phyloP scores from a whole-genome alignment of 345 rosid species.

The Boechera divaricarpa region DNA sequence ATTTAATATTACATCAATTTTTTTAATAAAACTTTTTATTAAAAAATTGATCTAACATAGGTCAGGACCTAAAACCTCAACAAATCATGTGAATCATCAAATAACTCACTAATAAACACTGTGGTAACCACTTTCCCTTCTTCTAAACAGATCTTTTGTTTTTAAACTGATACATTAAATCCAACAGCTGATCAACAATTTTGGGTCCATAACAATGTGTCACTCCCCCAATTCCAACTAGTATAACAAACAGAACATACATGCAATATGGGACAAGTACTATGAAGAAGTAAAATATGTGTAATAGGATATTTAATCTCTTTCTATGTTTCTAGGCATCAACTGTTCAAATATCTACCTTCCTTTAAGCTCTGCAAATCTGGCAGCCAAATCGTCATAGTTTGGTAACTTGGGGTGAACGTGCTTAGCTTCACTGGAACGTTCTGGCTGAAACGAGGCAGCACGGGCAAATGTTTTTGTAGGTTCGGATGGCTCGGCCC shows the following conservation, averaged over 20 bases:
- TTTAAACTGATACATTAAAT: not conserved
- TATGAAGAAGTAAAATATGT: constrained; percentile 1
- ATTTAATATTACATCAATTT: too few species aligned
- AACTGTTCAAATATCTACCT: constrained; percentile 46
- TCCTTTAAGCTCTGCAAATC: constrained; percentile 83
- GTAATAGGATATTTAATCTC: constrained; percentile 11
- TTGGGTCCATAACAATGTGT: constrained; percentile 35
- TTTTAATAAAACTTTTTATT: too few species aligned
- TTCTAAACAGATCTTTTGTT: not conserved
- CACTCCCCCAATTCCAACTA: constrained; percentile 27
- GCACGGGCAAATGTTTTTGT: constrained; percentile 65
- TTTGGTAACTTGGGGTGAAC: constrained; percentile 98
- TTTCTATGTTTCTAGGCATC: constrained; percentile 17
- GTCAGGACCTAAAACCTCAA: too few species aligned
- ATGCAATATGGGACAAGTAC: not conserved
- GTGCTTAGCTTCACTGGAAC: constrained; percentile 65
- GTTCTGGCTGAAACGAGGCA: constrained; percentile 77
- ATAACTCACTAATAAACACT: not conserved
- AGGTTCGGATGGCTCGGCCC: constrained; percentile 49
- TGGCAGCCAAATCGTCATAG: constrained; percentile 92
- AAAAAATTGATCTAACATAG: too few species aligned
- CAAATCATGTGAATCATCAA: not conserved
- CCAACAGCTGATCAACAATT: constrained; percentile 20
- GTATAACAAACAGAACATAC: constrained; percentile 7
- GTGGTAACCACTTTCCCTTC: too few species aligned